phyloP scores from a whole-genome alignment of 176 grass and related monocot genomes.

The Aegilops speltoides region DNA sequence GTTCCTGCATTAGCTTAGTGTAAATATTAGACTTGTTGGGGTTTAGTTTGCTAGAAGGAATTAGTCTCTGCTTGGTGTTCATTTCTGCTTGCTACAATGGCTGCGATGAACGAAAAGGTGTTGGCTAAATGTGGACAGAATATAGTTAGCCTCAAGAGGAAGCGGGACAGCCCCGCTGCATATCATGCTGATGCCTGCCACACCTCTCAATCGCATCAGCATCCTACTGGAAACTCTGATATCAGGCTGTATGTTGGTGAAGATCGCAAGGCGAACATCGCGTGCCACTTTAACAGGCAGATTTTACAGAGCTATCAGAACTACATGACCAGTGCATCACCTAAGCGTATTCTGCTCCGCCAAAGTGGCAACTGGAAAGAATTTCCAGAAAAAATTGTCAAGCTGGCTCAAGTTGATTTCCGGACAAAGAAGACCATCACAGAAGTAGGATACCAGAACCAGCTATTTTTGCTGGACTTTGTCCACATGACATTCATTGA shows the following conservation, averaged over 20 bases:
- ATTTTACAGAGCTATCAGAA: conserved; percentile 67
- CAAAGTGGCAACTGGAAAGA: conserved; percentile 76
- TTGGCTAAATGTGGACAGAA: conserved; percentile 55
- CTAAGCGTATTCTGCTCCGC: conserved; percentile 62
- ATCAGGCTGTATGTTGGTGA: conserved; percentile 40
- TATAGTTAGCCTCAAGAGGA: conserved; percentile 56
- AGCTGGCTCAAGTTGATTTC: conserved; percentile 61
- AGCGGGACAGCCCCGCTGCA: conserved; percentile 38
- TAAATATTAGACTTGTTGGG: conserved; percentile 57
- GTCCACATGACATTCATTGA: conserved; percentile 73
- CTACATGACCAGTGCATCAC: conserved; percentile 64
- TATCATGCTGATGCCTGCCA: conserved; percentile 15
- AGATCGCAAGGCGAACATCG: conserved; percentile 31
- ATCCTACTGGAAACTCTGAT: conserved; percentile 27
- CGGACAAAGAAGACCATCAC: conserved; percentile 68
- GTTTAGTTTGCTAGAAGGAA: conserved; percentile 48
- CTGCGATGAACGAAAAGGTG: conserved; percentile 63
- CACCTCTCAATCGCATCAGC: conserved; percentile 30
- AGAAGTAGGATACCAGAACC: conserved; percentile 48
- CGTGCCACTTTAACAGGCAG: conserved; percentile 49
- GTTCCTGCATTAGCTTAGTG: conserved; percentile 45
- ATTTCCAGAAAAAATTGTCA: conserved; percentile 68
- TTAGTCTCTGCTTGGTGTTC: conserved; percentile 47
- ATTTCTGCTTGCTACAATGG: conserved; percentile 59
- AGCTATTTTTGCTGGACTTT: conserved; percentile 78